These are phyloP conservation scores for Eimeria maxima DNA, from an alignment of 169 alveolate genomes.

Conservation along the genomic window DNA sequence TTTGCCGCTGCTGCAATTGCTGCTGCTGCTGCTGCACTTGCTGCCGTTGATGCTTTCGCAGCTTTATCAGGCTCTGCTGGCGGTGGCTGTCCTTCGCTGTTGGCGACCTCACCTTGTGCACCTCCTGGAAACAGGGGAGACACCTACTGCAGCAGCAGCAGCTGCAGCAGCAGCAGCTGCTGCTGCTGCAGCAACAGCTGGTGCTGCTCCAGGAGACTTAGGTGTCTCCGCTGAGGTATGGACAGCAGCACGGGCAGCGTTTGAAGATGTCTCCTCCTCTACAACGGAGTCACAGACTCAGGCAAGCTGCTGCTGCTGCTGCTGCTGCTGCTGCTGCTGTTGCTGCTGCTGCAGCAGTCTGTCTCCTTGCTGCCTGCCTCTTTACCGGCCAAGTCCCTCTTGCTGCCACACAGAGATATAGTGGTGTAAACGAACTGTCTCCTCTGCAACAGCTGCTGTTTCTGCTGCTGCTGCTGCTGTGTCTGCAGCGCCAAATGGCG, in stretches of 20 bases:
- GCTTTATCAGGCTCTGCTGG: slow-evolving; percentile 2
- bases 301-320: not conserved
- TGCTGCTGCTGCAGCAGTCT: not conserved
- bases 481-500: slow-evolving; percentile 60
- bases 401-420: not conserved
- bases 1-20: slow-evolving; percentile 21
- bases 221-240: slow-evolving; percentile 16
- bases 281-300: slow-evolving; percentile 6
- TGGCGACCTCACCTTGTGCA: slow-evolving; percentile 10
- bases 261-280: slow-evolving; percentile 31
- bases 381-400: not conserved
- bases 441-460: not conserved
- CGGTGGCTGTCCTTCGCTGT: slow-evolving; percentile 24
- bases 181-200: slow-evolving; percentile 37
- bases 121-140: not conserved
- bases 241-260: slow-evolving; percentile 47
- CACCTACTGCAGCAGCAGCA: not conserved
- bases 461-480: slow-evolving; percentile 30
- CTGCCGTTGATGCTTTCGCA: slow-evolving; percentile 19
- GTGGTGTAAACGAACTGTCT: not conserved
- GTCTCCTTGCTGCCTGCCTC: not conserved
- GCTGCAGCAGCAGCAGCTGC: not conserved
- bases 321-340: slow-evolving; percentile 55
- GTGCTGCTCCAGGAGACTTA: slow-evolving; percentile 5
- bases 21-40: slow-evolving; percentile 28